Evolutionary conservation across 2,329 filamentous ascomycete species (phyloP).

Genomic region (Emergomyces pasteurianus): DNA sequence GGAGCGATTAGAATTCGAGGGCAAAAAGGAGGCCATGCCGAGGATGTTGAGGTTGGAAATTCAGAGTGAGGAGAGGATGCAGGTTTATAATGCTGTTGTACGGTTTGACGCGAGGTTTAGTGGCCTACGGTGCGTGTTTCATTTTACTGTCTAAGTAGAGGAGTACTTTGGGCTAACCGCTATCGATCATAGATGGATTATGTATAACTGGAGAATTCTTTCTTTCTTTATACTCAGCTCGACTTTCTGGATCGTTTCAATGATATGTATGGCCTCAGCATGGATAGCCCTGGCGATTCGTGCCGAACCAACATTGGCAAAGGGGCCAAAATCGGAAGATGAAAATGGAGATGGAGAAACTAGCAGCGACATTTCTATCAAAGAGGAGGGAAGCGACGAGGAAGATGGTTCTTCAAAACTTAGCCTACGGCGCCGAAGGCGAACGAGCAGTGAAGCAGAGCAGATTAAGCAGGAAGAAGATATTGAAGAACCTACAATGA

Average conservation of each 20-base stretch:
- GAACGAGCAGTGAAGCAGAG: slow-evolving; percentile 9
- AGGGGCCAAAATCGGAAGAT: slow-evolving; percentile 10
- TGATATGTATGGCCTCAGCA: slow-evolving; percentile 52
- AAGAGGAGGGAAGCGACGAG: slow-evolving; percentile 14
- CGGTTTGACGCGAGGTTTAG: slow-evolving; percentile 62
- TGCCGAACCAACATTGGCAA: not conserved
- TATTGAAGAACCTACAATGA: slow-evolving; percentile 12
- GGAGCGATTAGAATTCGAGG: slow-evolving; percentile 56
- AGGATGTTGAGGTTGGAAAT: slow-evolving; percentile 51
- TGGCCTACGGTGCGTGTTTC: slow-evolving; percentile 47
- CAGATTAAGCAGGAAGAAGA: slow-evolving; percentile 21
- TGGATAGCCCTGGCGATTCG: slow-evolving; percentile 47
- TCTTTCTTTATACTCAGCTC: slow-evolving; percentile 57
- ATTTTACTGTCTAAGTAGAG: not conserved
- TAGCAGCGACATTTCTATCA: slow-evolving; percentile 10
- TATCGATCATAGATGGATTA: slow-evolving; percentile 49
- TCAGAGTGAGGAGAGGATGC: slow-evolving; percentile 55
- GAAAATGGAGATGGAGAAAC: slow-evolving; percentile 6
- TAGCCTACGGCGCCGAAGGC: not conserved
- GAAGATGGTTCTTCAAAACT: slow-evolving; percentile 1
- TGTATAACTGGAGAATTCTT: slow-evolving; percentile 69
- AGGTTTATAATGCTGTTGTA: slow-evolving; percentile 61
- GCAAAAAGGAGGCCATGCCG: slow-evolving; percentile 42
- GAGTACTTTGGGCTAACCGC: not conserved
- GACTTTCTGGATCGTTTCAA: slow-evolving; percentile 66